A percentile compares a stretch with the other conserved stretches of the same genome.
phyloP scores from a whole-genome alignment of 2,329 filamentous ascomycete species.

The Graphiopsis chlorocephala region DNA sequence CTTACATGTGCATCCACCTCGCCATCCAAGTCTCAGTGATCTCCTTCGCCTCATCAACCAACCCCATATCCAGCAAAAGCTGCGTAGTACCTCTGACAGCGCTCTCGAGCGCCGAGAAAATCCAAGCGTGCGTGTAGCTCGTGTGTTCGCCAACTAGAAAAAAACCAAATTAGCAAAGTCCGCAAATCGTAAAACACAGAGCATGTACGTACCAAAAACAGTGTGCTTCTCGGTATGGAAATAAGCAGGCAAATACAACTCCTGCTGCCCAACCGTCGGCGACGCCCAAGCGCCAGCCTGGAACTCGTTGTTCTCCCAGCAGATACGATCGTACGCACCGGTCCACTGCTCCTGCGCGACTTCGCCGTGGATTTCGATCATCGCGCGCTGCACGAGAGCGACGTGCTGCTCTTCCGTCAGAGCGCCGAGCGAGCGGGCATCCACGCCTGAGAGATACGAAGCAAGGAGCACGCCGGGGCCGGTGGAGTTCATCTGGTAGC shows the following conservation, averaged over 20 bases:
- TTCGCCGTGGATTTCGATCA: slow-evolving; percentile 65
- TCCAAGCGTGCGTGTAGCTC: slow-evolving; percentile 70
- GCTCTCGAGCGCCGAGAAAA: slow-evolving; percentile 64
- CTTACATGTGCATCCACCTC: slow-evolving; percentile 53
- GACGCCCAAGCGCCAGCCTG: slow-evolving; percentile 61
- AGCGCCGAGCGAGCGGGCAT: slow-evolving; percentile 46
- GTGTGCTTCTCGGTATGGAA: slow-evolving; percentile 67
- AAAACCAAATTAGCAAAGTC: neutral
- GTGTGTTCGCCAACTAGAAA: slow-evolving; percentile 57
- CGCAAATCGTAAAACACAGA: neutral
- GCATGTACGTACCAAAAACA: slow-evolving; percentile 49
- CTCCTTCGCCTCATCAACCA: slow-evolving; percentile 68
- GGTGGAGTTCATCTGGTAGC: slow-evolving; percentile 63
- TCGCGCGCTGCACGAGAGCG: slow-evolving; percentile 60
- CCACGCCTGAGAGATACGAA: slow-evolving; percentile 53
- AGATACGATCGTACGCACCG: slow-evolving; percentile 62
- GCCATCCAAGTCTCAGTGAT: slow-evolving; percentile 67
- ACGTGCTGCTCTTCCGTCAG: slow-evolving; percentile 61
- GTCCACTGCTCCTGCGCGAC: slow-evolving; percentile 62
- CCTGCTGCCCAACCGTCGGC: slow-evolving; percentile 61
- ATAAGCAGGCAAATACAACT: slow-evolving; percentile 69
- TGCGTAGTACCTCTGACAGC: slow-evolving; percentile 65
- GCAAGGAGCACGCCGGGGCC: slow-evolving; percentile 62
- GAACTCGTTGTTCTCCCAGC: slow-evolving; percentile 63
- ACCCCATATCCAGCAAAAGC: slow-evolving; percentile 60